A percentile compares a stretch with the other conserved stretches of the same genome.
Evolutionary conservation across 805 yeast species (phyloP).

Genomic region (Wickerhamomyces kurtzmanii): DNA sequence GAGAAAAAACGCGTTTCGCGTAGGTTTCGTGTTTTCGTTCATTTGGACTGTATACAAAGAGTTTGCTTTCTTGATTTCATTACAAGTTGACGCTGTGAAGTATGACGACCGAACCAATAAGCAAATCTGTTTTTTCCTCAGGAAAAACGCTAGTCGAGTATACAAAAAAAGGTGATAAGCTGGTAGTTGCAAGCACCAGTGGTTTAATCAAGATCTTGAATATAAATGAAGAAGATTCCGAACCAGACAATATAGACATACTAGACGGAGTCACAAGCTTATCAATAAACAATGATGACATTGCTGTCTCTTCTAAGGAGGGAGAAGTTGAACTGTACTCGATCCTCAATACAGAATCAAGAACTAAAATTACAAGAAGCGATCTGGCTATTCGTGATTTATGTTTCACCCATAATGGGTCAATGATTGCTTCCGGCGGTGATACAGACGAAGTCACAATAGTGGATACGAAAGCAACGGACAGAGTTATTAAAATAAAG

Average conservation of each 20-base stretch:
- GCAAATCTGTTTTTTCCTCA: too few species aligned
- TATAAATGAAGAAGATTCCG: constrained; percentile 10
- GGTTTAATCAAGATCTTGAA: constrained; percentile 14
- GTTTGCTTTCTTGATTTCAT: too few species aligned
- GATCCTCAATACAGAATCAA: constrained; percentile 2
- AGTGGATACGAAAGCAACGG: constrained; percentile 26
- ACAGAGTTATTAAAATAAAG: constrained; percentile 19
- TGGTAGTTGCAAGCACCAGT: constrained; percentile 13
- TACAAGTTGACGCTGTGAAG: too few species aligned
- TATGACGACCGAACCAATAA: too few species aligned
- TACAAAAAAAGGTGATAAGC: constrained; percentile 9
- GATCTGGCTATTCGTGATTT: constrained; percentile 35
- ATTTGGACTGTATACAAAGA: too few species aligned
- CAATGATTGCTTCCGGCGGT: constrained; percentile 52
- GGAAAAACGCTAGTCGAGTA: constrained; percentile 8
- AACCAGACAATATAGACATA: constrained; percentile 15
- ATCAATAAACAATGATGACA: constrained; percentile 6
- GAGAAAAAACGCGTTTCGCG: too few species aligned
- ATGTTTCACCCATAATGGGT: constrained; percentile 51
- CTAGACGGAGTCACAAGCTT: constrained; percentile 12
- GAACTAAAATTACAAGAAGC: constrained; percentile 13
- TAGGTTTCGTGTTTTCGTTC: too few species aligned
- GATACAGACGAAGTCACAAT: constrained; percentile 50
- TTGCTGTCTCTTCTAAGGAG: constrained; percentile 10
- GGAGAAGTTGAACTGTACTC: constrained; percentile 18